Evolutionary conservation across 176 grass and related monocot genomes (phyloP).

Genomic region (bread wheat (Triticum aestivum)): IWGSC_CS_RefSeq_v2.1 NC_057809.1:614314585-614315084

Average conservation of each 20-base stretch:
- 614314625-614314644: slow-evolving; percentile 26
- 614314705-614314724: slow-evolving; percentile 41
- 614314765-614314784: slow-evolving; percentile 87
- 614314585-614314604: slow-evolving; percentile 43
- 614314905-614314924: slow-evolving; percentile 29
- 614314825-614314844: slow-evolving; percentile 52
- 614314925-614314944: slow-evolving; percentile 30
- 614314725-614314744: slow-evolving; percentile 60
- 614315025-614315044: slow-evolving; percentile 54
- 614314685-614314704: slow-evolving; percentile 37
- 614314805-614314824: slow-evolving; percentile 44
- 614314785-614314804: slow-evolving; percentile 91
- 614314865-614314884: slow-evolving; percentile 86
- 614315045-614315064: slow-evolving; percentile 57
- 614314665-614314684: slow-evolving; percentile 51
- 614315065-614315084: slow-evolving; percentile 81
- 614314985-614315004: slow-evolving; percentile 48
- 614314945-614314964: slow-evolving; percentile 49
- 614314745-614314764: slow-evolving; percentile 82
- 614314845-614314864: slow-evolving; percentile 55
- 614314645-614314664: slow-evolving; percentile 19
- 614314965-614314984: slow-evolving; percentile 38
- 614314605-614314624: slow-evolving; percentile 37
- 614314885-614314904: slow-evolving; percentile 59
- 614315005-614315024: slow-evolving; percentile 32